Evolutionary conservation across 148 eudicot genomes (phyloP), one percentile per base, ranked within the genome.

Genomic region (Chenopodium suecicum): DNA sequence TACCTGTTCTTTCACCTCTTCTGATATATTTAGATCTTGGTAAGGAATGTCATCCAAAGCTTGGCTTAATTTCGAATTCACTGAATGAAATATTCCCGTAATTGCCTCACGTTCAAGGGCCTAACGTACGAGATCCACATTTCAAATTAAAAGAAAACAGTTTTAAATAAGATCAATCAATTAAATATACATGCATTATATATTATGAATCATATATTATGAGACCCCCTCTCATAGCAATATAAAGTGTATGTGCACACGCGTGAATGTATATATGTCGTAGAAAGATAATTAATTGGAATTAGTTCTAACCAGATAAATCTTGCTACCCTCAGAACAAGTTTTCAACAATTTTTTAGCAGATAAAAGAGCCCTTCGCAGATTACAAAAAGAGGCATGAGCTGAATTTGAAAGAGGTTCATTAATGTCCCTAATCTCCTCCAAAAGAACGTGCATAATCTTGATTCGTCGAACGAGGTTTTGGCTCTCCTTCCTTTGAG

Each of bases 1-100:
- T 86, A 92, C 98, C 85, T 91, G 95, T 81, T 93, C 95, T 86
- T 83, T 90, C 37, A 89, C 94, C 87, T 94, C 92, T 46, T 93
- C 92, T 0, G 98, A 90, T 48, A 94, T 87, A 37, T 87, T 90
- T 41, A 94, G 83, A 75, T 91, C 92, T 27, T 82, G 86, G 64
- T 87, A 93, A 5, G 98, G 97, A 83, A 94, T 87, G 0, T 82
- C 92, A 48, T 89, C 91, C 82, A 94, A 56, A 69, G 92, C 88
- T 79, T 86, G 89, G 50, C 83, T 83, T 47, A 92, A 50, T 73
- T 86, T 94, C 5, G 88, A 89, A 77, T 92, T 90, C 32, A 91
- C 89, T 16, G 86, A 75, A 80, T 89, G 86, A 81, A 90, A 93
- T 83, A 86, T 83, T 47, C 74, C 83, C 85, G 83, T 88, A 48